These are phyloP conservation scores for Madurella mycetomatis DNA, from an alignment of 2,329 filamentous ascomycete species.

Conservation along the genomic window DNA sequence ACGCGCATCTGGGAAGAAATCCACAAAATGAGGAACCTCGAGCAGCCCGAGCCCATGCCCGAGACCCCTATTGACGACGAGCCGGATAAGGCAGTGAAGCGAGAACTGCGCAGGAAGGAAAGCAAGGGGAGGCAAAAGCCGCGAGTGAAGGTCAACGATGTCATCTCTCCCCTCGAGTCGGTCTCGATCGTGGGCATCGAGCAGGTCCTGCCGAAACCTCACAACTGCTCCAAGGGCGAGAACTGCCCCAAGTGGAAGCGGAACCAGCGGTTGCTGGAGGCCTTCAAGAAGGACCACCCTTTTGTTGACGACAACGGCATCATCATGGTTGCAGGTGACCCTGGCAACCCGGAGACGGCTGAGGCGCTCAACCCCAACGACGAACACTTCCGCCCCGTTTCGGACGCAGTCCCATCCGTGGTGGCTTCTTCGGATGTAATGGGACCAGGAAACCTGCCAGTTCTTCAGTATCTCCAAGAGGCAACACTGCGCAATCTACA, in stretches of 20 bases:
- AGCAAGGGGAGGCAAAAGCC: slow-evolving; percentile 38
- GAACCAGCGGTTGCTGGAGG: slow-evolving; percentile 71
- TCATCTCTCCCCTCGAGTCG: slow-evolving; percentile 74
- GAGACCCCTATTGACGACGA: slow-evolving; percentile 59
- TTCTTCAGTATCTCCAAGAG: slow-evolving; percentile 68
- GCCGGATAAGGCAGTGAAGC: slow-evolving; percentile 47
- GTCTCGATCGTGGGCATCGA: slow-evolving; percentile 91
- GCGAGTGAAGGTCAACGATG: slow-evolving; percentile 50
- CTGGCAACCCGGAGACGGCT: slow-evolving; percentile 68
- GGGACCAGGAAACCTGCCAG: slow-evolving; percentile 60
- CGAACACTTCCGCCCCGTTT: slow-evolving; percentile 59
- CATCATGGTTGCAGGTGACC: slow-evolving; percentile 73
- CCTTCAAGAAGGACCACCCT: slow-evolving; percentile 72
- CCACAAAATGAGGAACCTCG: slow-evolving; percentile 59
- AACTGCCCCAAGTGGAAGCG: slow-evolving; percentile 78
- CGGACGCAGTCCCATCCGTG: slow-evolving; percentile 73
- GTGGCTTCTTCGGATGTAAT: slow-evolving; percentile 89
- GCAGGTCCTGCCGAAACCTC: slow-evolving; percentile 78
- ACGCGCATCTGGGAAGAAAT: slow-evolving; percentile 79
- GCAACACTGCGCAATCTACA: slow-evolving; percentile 66
- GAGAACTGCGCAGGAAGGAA: slow-evolving; percentile 41
- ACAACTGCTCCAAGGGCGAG: slow-evolving; percentile 81
- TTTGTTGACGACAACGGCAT: slow-evolving; percentile 60
- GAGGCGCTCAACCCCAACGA: slow-evolving; percentile 51
- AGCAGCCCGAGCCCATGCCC: slow-evolving; percentile 46